Base-by-base conservation (phyloP, 108 stramenopile species). In the Epithemia pelagica region DNA sequence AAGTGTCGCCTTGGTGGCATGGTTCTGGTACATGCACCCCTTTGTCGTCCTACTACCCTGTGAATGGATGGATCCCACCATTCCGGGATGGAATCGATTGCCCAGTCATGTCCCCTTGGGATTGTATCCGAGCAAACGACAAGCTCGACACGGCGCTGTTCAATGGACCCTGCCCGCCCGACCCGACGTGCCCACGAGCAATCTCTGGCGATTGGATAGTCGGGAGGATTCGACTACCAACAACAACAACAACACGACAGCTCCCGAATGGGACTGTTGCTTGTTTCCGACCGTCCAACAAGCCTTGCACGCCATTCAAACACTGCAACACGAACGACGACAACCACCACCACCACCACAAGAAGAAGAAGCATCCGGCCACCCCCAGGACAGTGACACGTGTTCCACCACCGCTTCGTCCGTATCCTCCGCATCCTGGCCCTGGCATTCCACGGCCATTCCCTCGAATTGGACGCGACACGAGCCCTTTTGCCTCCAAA, bases 391-490 rank as follows among this genome's bases (percentile, higher is more conserved):
- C 73, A n/a, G 76, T 79, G 70, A 59, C 65, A 22, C 78, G 67
- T 15, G 52, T 83, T 25, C 46, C 32, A 25, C 28, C 63, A 21
- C 70, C 74, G 0, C 5, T 53, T 0, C 23, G 21, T 18, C 23
- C 58, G 10, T 22, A 58, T 56, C 20, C 25, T 19, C 21, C 29
- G 2, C 28, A 66, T 28, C 3, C 32, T 8, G 22, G 23, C 32
- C 25, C 23, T 81, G 80, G 80, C 61, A 52, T 23, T 32, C 68
- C 0, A 74, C 79, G 21, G 23, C 59, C 22, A 58, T 84, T 21
- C 83, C 83, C 0, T 66, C 74, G 31, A 73, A 84, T 65, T 84
- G 83, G 83, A 84, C 74, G 73, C 62, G 79, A 2, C 73, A 74
- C 28, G 78, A 72, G 1, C 57, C 68, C 31, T 32, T 65, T 32